phyloP scores from a whole-genome alignment of 176 grass and related monocot species.

The Stipa capillata region DNA sequence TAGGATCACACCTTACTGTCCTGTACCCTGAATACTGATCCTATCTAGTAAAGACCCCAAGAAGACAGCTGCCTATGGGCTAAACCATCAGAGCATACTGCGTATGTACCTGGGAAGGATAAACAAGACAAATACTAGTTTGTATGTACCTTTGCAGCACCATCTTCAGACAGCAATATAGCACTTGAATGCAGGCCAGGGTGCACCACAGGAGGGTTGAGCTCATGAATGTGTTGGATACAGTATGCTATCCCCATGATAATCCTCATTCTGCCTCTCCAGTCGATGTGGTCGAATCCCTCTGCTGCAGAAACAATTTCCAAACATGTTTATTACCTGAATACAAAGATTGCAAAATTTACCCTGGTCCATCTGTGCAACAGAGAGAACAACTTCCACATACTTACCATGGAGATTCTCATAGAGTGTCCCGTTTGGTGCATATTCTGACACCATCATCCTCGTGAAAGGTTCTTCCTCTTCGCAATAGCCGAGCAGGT shows the following conservation, averaged over 20 bases:
- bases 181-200: constrained; percentile 53
- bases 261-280: constrained; percentile 61
- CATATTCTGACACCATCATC: constrained; percentile 81
- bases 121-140: not conserved
- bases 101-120: not conserved
- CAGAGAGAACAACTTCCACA: not conserved
- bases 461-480: constrained; percentile 80
- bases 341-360: not conserved
- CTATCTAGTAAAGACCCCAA: not conserved
- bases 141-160: constrained; percentile 38
- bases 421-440: constrained; percentile 55
- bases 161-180: constrained; percentile 56
- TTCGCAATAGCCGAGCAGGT: constrained; percentile 72
- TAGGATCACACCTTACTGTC: not conserved
- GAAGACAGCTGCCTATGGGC: not conserved
- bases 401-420: constrained; percentile 68
- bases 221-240: constrained; percentile 74
- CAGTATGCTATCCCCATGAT: constrained; percentile 72
- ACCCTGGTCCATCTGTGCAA: not conserved
- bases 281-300: constrained; percentile 64
- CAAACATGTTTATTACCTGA: not conserved
- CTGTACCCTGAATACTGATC: not conserved
- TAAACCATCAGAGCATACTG: not conserved
- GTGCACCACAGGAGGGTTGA: constrained; percentile 47
- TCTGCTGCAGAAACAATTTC: constrained; percentile 33